Percentiles rank a stretch among this genome's conserved stretches.
These are phyloP conservation scores for Carex myosuroides DNA, from an alignment of 176 grass and related monocot species.

Conservation along the genomic window DNA sequence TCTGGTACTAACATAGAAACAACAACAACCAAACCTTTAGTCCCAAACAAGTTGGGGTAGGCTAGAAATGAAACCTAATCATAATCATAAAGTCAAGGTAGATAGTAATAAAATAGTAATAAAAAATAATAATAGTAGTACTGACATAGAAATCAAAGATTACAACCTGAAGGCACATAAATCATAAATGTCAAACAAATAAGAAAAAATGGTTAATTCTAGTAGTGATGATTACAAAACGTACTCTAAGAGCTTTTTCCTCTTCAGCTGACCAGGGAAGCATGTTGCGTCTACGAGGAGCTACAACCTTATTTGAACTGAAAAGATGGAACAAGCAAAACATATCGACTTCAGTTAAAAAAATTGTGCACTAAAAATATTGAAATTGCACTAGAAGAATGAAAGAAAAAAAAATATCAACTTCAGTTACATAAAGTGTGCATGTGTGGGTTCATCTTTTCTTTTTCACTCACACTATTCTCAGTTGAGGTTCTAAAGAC, in stretches of 20 bases:
- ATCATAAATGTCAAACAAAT: slow-evolving; percentile 7
- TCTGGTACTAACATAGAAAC: neutral
- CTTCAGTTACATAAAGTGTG: no score
- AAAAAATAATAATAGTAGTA: no score
- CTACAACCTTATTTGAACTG: slow-evolving; percentile 45
- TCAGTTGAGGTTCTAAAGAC: no score
- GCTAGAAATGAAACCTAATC: no score
- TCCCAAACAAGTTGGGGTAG: no score
- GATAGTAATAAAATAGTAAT: no score
- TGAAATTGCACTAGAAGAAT: neutral
- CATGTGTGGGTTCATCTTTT: neutral
- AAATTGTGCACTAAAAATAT: neutral
- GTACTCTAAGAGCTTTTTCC: slow-evolving; percentile 44
- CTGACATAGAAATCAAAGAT: slow-evolving; percentile 1
- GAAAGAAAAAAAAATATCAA: neutral
- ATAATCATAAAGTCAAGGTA: no score
- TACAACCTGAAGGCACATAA: neutral
- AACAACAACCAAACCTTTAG: no score
- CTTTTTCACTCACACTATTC: neutral
- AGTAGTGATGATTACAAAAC: slow-evolving; percentile 9
- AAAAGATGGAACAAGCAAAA: slow-evolving; percentile 18
- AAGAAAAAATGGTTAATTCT: neutral
- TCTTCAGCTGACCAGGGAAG: slow-evolving; percentile 49
- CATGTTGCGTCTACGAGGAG: slow-evolving; percentile 31
- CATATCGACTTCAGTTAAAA: neutral